Evolutionary conservation across 2,329 filamentous ascomycete species (phyloP), one percentile per base, ranked within the genome.

Genomic region (Zopfia rhizophila): DNA sequence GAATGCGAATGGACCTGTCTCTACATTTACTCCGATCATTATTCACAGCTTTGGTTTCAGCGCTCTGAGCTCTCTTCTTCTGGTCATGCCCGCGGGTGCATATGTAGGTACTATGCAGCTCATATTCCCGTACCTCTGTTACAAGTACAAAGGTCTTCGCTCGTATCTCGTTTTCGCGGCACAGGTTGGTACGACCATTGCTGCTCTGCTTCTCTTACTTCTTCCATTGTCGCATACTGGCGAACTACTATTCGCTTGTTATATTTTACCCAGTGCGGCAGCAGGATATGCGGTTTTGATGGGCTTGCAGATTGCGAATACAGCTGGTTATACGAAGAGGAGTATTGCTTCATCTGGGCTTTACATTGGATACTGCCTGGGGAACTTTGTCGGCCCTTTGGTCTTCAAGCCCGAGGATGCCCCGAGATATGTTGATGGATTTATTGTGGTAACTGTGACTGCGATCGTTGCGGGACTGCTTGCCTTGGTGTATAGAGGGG

Each of bases 241-340:
- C 0, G 78, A 70, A 0, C 53, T 79, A 1, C 60, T 82, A 0
- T 81, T 82, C 48, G 80, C 72, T 0, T 72, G 72, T 7, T 78
- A 76, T 35, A 80, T 81, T 32, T 61, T 82, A 6, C 73, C 78
- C 1, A 75, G 72, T 6, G 69, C 70, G 24, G 73, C 72, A 5
- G 78, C 71, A 2, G 75, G 72, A 0, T 82, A 82, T 48, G 78
- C 75, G 1, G 75, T 81, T 4, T 58, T 80, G 0, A 79, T 83
- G 71, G 76, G 76, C 0, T 56, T 80, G 5, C 72, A 75, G 32
- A 73, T 78, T 29, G 77, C 78, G 18, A 81, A 82, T 48, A 80
- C 75, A 8, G 77, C 79, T 0, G 79, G 79, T 1, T 81, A 81
- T 39, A 81, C 79, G 0, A 81, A 82, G 60, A 66, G 77, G 1